Base-by-base conservation (phyloP, 2,329 filamentous ascomycete species). In the Polytolypa hystricis region DNA sequence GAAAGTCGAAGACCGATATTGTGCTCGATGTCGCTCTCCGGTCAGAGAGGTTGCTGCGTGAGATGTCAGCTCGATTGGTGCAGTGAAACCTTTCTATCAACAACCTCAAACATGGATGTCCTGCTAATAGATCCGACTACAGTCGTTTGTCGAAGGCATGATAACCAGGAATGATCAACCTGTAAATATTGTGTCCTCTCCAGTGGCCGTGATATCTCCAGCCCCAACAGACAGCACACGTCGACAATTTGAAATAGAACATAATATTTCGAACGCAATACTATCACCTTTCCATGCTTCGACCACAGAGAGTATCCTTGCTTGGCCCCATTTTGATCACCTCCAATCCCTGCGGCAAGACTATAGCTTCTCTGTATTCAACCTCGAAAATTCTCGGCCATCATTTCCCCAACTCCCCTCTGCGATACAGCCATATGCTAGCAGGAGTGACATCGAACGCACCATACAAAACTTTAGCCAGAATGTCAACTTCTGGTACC, bases 401-500 rank as follows among this genome's bases (percentile, higher is more conserved):
- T 47, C 62, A 1, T 41, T 70, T 3, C 54, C 56, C 6, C 33
- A 34, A 4, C 30, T 18, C 12, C 11, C 35, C 12, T 10, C 26
- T 6, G 18, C 15, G 19, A 57, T 65, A 40, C 58, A 60, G 15
- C 69, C 67, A 0, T 67, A 65, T 26, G 55, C 65, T 4, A 58
- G 58, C 1, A 45, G 57, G 0, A 52, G 58, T 1, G 67, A 71
- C 5, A 49, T 70, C 2, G 56, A 62, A 11, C 47, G 48, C 0
- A 61, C 67, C 4, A 47, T 71, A 0, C 49, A 56, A 1, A 58
- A 64, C 0, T 73, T 73, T 30, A 58, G 68, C 41, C 49, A 52
- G 2, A 63, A 59, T 21, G 54, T 71, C 28, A 73, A 72, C 47
- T 71, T 70, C 32, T 72, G 67, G 66, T 72, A 71, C 38, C 69